These are phyloP conservation scores for Xylaria longipes DNA, from an alignment of 495 filamentous ascomycete species.

Conservation along the genomic window DNA sequence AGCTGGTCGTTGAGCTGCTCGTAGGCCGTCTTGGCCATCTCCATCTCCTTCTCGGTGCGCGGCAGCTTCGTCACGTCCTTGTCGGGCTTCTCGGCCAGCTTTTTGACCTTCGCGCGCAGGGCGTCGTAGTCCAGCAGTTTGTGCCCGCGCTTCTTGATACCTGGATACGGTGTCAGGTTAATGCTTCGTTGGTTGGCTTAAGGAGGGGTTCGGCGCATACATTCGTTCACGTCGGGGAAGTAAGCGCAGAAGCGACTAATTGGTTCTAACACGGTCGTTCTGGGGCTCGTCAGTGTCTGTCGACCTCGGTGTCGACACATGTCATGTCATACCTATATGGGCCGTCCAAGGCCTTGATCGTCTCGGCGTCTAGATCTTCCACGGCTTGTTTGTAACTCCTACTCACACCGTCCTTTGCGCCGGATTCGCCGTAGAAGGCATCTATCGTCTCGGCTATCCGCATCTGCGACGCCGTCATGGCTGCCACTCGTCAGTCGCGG, in stretches of 20 bases:
- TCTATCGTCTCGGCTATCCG: constrained; percentile 99
- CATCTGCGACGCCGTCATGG: constrained; percentile 99
- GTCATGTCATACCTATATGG: constrained; percentile 73
- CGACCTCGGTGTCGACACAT: constrained; percentile 11
- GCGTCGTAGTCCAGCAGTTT: constrained; percentile 98
- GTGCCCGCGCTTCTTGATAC: constrained; percentile 97
- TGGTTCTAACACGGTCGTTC: constrained; percentile 91
- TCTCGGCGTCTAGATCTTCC: constrained; percentile 95
- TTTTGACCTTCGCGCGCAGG: constrained; percentile 94
- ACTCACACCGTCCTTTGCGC: constrained; percentile 91
- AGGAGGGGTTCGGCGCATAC: constrained; percentile 54
- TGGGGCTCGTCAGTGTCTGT: constrained; percentile 35
- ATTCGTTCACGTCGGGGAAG: constrained; percentile 98
- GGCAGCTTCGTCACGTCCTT: constrained; percentile 96
- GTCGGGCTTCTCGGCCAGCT: constrained; percentile 95
- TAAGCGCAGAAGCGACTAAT: constrained; percentile 96
- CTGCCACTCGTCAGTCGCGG: constrained; percentile 49
- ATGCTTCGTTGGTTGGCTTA: not conserved
- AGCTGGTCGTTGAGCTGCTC: constrained; percentile 96
- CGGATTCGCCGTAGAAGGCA: constrained; percentile 97
- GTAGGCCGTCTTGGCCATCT: constrained; percentile 91
- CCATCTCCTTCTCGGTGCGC: constrained; percentile 89
- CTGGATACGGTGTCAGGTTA: constrained; percentile 44
- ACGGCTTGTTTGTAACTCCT: constrained; percentile 97
- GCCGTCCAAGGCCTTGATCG: constrained; percentile 97